Percentiles rank a stretch among this genome's conserved stretches.
phyloP scores from a whole-genome alignment of 2,329 filamentous ascomycete genomes.

The Colletotrichum limetticola region DNA sequence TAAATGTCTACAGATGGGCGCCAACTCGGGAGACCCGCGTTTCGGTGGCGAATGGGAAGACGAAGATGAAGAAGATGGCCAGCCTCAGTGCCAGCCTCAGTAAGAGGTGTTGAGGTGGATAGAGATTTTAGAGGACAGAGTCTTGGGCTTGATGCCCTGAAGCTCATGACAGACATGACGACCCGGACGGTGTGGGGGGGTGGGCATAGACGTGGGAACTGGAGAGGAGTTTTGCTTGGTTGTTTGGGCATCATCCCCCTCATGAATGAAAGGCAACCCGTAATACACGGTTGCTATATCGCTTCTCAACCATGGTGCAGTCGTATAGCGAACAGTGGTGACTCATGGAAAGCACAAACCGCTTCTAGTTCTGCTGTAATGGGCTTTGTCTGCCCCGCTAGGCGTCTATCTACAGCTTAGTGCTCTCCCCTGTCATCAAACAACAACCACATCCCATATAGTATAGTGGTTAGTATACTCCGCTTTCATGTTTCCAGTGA shows the following conservation, averaged over 20 bases:
- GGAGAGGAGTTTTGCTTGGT: constrained; percentile 35
- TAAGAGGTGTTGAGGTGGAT: constrained; percentile 50
- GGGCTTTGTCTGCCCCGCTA: background rate
- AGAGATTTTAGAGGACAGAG: constrained; percentile 30
- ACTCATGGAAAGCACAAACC: background rate
- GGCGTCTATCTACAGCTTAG: background rate
- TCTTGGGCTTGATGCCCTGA: constrained; percentile 27
- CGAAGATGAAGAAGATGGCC: constrained; percentile 74
- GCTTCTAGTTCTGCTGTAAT: background rate
- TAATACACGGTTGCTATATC: constrained; percentile 20
- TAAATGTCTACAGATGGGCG: constrained; percentile 68
- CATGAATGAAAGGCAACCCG: constrained; percentile 32
- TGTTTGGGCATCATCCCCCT: constrained; percentile 33
- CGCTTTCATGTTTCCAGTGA: constrained; percentile 14
- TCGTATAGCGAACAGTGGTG: background rate
- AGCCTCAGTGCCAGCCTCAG: constrained; percentile 79
- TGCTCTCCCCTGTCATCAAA: background rate
- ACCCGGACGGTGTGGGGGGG: constrained; percentile 24
- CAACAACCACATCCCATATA: constrained; percentile 18
- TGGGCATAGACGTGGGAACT: constrained; percentile 30
- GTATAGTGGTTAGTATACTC: constrained; percentile 34
- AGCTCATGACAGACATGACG: constrained; percentile 34
- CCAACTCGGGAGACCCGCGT: constrained; percentile 74
- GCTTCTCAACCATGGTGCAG: constrained; percentile 2
- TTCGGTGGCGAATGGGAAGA: constrained; percentile 76